Conservation (phyloP, 2,329 filamentous ascomycete species). For the Xylogone sp. region DNA sequence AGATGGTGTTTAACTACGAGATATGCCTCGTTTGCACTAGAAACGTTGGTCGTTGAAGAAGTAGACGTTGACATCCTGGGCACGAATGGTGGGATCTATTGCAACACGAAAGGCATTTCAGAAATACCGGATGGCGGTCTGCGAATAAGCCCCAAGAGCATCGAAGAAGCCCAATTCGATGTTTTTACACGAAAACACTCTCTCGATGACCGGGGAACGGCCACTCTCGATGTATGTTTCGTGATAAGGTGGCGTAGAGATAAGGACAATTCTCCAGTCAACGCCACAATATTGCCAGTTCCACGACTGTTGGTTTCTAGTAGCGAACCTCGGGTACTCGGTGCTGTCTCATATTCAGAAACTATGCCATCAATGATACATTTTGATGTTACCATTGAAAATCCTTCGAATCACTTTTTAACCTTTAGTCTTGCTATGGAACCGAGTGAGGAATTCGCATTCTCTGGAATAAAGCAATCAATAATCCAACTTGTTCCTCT, state of each 20-base stretch:
- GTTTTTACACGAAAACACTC: constrained; percentile 71
- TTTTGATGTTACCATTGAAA: constrained; percentile 75
- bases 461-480: constrained; percentile 80
- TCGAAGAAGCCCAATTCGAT: constrained; percentile 69
- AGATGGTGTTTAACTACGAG: constrained; percentile 74
- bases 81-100: constrained; percentile 59
- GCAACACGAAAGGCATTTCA: constrained; percentile 40
- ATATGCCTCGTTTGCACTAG: constrained; percentile 73
- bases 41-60: constrained; percentile 57
- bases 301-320: constrained; percentile 78
- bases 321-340: constrained; percentile 77
- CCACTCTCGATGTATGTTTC: constrained; percentile 71
- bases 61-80: constrained; percentile 59
- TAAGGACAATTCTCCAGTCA: constrained; percentile 31
- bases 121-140: constrained; percentile 36
- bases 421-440: constrained; percentile 94
- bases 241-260: constrained; percentile 73
- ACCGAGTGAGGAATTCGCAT: constrained; percentile 86
- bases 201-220: constrained; percentile 77
- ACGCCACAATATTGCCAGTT: constrained; percentile 68
- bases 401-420: constrained; percentile 89
- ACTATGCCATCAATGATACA: constrained; percentile 31
- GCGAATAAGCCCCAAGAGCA: constrained; percentile 59
- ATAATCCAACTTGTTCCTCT: constrained; percentile 79
- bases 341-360: constrained; percentile 45